phyloP scores from a whole-genome alignment of 192 early-diverging fungal genomes.

The Backusella circina region DNA sequence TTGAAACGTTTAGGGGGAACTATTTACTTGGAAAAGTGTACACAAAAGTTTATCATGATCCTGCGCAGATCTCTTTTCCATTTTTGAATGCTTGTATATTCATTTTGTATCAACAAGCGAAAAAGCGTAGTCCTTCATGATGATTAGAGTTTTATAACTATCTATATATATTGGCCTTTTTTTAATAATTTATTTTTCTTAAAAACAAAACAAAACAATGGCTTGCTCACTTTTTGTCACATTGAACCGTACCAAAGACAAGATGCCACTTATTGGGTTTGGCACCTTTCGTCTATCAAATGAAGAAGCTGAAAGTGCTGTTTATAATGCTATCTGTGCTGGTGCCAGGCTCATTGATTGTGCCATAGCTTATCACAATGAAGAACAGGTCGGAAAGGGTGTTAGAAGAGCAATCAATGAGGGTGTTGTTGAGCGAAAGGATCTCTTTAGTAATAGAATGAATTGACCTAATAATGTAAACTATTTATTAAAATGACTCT shows the following conservation, averaged over 20 bases:
- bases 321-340: background rate
- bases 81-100: too few relatives aligned
- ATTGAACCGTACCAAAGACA: background rate
- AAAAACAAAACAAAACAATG: background rate
- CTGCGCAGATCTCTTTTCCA: too few relatives aligned
- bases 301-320: conserved; percentile 24
- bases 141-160: too few relatives aligned
- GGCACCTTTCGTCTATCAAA: conserved; percentile 47
- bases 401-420: background rate
- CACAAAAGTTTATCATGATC: too few relatives aligned
- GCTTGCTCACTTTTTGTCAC: background rate
- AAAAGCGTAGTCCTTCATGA: too few relatives aligned
- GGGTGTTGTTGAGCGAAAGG: conserved; percentile 36
- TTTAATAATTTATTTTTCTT: background rate
- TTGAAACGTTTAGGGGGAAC: too few relatives aligned
- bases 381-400: conserved; percentile 10
- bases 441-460: background rate
- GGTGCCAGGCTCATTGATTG: background rate
- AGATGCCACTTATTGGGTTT: background rate
- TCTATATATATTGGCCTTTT: background rate
- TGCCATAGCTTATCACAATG: background rate
- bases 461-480: background rate
- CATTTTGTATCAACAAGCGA: too few relatives aligned
- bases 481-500: background rate
- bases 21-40: too few relatives aligned